Evolutionary conservation across 2,329 filamentous ascomycete genomes (phyloP), one percentile per base, ranked within the genome.

Genomic region (Alternaria postmessia): DNA sequence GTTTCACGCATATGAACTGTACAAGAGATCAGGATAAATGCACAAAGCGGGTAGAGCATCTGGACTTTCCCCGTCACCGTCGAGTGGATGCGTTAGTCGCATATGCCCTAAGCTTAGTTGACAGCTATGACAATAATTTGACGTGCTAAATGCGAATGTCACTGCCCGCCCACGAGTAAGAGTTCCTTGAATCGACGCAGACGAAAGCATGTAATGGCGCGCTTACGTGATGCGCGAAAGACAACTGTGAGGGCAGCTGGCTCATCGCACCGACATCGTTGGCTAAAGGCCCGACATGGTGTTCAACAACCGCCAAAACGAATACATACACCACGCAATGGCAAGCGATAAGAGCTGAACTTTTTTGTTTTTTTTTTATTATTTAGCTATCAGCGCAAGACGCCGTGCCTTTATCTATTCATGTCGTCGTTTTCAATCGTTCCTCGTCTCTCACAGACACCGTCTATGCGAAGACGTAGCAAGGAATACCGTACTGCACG

Each of bases 401-500:
- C 42, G 18, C 22, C n/a, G 4, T 12, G 18, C 22, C 22, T 5
- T 16, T 44, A 8, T 44, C 20, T 8, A 38, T 48, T 59, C 34
- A 28, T 52, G 39, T 57, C 20, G n/a, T 48, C 36, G 28, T 54
- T 26, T 18, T 26, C n/a, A 9, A 14, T 39, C 30, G 7, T 26
- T 16, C 42, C 6, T 20, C 32, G 16, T 38, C 32, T 36, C 44
- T 20, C 28, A 22, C 28, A 20, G 3, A 9, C 28, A 12, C 26
- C 48, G 41, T 64, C 64, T 73, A 76, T 38, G 73, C 72, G 55
- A 77, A 75, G 59, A 72, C 69, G 63, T 77, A 77, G 68, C 70
- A 70, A 52, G 74, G 74, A 56, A 77, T 77, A 42, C 75, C 74
- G 58, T 76, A 77, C 75, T 77, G 46, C 20, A 14, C 32, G 2